Evolutionary conservation across 768 basidiomycete genomes (phyloP).

Genomic region (Mrakia gelida): DNA sequence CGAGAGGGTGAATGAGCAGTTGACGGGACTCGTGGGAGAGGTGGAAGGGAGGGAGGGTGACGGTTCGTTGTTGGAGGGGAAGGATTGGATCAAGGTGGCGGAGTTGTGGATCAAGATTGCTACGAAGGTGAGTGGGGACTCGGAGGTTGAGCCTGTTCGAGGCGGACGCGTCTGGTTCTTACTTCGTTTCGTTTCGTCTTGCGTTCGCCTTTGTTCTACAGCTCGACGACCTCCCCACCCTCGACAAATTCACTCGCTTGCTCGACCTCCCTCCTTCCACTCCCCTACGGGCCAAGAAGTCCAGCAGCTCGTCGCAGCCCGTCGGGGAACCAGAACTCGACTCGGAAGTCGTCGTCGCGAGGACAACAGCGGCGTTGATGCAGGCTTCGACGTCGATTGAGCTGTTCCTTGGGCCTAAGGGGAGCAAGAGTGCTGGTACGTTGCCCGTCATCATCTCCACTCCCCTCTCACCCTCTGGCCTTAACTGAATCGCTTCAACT

Average conservation of each 20-base stretch:
- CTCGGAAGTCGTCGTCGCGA: background rate
- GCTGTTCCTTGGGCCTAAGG: background rate
- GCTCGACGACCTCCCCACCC: background rate
- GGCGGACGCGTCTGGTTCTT: too few species aligned
- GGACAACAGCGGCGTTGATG: background rate
- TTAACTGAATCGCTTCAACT: background rate
- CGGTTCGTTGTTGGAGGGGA: constrained; percentile 28
- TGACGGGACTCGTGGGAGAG: background rate
- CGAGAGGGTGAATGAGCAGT: background rate
- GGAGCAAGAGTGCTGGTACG: background rate
- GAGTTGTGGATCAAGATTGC: constrained; percentile 36
- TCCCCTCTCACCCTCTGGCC: too few species aligned
- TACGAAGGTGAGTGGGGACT: constrained; percentile 32
- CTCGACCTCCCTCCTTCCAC: background rate
- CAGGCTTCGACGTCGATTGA: constrained; percentile 5
- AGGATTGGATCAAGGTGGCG: constrained; percentile 37
- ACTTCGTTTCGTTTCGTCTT: background rate
- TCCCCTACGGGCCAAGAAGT: too few species aligned
- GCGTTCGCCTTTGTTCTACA: background rate
- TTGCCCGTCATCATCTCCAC: too few species aligned
- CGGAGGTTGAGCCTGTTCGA: too few species aligned
- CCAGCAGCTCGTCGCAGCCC: background rate
- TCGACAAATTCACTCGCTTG: background rate
- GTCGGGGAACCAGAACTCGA: background rate
- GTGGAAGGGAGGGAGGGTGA: background rate